These are phyloP conservation scores for Fremontodendron californicum DNA, from an alignment of 345 rosid species.

Conservation along the genomic window DNA sequence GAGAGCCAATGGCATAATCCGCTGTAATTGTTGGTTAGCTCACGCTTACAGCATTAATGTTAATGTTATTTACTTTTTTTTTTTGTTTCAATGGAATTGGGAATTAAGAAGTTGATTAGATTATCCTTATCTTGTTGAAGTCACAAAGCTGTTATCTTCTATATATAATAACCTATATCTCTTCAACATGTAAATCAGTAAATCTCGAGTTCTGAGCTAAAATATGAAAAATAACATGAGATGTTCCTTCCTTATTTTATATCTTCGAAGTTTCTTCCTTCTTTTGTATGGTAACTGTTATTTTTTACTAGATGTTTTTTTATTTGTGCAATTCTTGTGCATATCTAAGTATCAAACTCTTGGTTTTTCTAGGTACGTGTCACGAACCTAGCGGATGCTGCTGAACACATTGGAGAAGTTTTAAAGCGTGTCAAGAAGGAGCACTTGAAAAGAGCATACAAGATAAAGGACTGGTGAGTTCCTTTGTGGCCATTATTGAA, in stretches of 20 bases:
- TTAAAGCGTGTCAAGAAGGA: conserved; percentile 84
- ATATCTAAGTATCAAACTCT: not conserved
- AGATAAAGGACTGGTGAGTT: conserved; percentile 72
- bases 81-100: not conserved
- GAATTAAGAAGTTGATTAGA: not conserved
- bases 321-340: not conserved
- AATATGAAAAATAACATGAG: not conserved
- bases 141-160: not conserved
- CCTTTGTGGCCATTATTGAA: not conserved
- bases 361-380: conserved; percentile 57
- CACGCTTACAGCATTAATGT: not conserved
- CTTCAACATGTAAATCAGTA: too few species aligned
- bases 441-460: conserved; percentile 83
- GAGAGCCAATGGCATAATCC: not conserved
- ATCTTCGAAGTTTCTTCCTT: not conserved
- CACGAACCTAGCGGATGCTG: conserved; percentile 79
- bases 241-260: not conserved
- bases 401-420: conserved; percentile 90
- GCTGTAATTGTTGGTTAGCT: not conserved
- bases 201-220: not conserved
- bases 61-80: not conserved
- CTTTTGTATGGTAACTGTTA: not conserved
- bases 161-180: not conserved
- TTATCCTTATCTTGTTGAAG: not conserved
- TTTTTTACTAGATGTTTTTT: not conserved